Base-by-base conservation (phyloP, 169 alveolate species). In the Eimeria brunetti region DNA sequence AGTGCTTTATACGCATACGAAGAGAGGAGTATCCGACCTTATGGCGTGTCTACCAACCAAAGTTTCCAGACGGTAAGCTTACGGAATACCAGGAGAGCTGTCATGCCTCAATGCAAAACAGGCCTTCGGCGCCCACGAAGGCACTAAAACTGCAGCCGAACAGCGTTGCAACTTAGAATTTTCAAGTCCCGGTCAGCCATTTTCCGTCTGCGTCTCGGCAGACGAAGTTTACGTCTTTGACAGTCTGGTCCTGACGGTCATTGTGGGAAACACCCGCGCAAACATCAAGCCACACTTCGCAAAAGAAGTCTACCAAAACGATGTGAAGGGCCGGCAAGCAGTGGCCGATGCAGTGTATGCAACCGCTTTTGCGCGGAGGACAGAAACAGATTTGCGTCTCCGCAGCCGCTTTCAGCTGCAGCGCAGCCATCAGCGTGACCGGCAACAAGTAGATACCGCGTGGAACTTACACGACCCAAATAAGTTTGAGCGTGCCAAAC, bases 251-350 rank as follows among this genome's bases (percentile, higher is more conserved):
- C 78, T 93, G 88, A 93, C 96, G 24, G 93, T 93, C 36, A 78
- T 93, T 44, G 93, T 56, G 73, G 96, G 96, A 38, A 81, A 88
- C 38, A 53, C 64, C 53, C 92, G 76, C 7, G 93, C 83, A 36
- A 81, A 64, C 30, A 41, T 93, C 78, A 81, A 88, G 36, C 36
- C 93, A 64, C 76, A 46, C 56, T 49, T 49, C 16, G 96, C 96
- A 18, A 76, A 85, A 51, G 90, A 93, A 81, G 89, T 93, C 36
- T 93, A 93, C 78, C 93, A 73, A 12, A 64, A 93, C 69, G 96
- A 93, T 51, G 62, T 75, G 81, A 93, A 93, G 75, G 96, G 96
- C 78, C 56, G 96, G 44, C 92, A 93, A 80, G 96, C 96, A 38
- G 83, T 88, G 27, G 75, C 89, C 24, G 83, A 51, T 22, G 96